Percentiles rank a stretch among this genome's conserved stretches.
Conservation (phyloP, 768 basidiomycete genomes). For the Amanita rimosa region DNA sequence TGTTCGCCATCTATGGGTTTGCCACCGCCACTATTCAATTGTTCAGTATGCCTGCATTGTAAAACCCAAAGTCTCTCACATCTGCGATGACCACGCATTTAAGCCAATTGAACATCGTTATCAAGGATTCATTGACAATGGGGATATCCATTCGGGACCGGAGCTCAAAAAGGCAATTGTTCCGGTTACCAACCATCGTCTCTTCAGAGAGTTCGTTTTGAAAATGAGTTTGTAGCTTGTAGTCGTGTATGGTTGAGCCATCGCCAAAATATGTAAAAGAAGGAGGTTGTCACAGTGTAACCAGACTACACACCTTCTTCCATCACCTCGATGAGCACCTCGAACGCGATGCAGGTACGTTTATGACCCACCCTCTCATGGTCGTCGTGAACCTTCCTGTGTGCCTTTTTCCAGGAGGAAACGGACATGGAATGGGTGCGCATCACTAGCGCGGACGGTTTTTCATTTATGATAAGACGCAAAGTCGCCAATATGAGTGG, state of each 20-base stretch:
- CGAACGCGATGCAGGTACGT: not conserved
- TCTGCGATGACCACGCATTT: slow-evolving; percentile 3
- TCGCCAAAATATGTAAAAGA: no score
- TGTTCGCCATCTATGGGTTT: not conserved
- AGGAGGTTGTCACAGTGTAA: no score
- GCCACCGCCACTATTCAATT: slow-evolving; percentile 3
- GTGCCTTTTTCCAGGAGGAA: not conserved
- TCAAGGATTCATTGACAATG: not conserved
- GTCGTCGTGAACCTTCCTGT: not conserved
- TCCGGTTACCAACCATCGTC: no score
- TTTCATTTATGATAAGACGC: slow-evolving; percentile 66
- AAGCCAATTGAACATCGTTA: not conserved
- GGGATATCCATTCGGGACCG: no score
- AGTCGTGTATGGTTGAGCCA: no score
- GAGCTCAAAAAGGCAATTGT: no score
- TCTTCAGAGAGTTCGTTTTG: no score
- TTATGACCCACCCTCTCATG: not conserved
- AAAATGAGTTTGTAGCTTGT: no score
- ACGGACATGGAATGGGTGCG: slow-evolving; percentile 54
- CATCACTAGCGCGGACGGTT: slow-evolving; percentile 69
- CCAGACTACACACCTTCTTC: no score
- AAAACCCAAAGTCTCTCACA: not conserved
- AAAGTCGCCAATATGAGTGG: slow-evolving; percentile 71
- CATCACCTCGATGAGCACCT: not conserved
- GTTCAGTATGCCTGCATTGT: not conserved